These are phyloP conservation scores for Botrytis medusae DNA, from an alignment of 2,329 filamentous ascomycete genomes.

Conservation along the genomic window DNA sequence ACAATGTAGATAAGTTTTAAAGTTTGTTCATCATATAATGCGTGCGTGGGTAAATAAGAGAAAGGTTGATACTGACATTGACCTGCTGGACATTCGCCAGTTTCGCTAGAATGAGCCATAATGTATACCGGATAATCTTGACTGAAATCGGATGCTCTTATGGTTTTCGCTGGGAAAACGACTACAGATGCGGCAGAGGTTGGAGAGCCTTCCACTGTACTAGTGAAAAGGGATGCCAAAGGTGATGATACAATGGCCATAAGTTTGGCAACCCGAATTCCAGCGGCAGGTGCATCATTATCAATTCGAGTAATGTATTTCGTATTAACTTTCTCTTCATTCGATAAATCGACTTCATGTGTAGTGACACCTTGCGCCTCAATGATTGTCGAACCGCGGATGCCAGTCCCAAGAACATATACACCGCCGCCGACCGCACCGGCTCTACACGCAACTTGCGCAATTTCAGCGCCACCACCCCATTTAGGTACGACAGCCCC, in stretches of 20 bases:
- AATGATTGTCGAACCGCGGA: constrained; percentile 46
- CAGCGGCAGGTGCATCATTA: constrained; percentile 20
- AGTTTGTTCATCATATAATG: constrained; percentile 77
- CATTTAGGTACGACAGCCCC: constrained; percentile 89
- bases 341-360: constrained; percentile 48
- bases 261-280: constrained; percentile 53
- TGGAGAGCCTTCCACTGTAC: constrained; percentile 71
- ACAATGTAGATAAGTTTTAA: constrained; percentile 99
- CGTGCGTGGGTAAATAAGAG: constrained; percentile 28
- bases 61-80: constrained; percentile 72
- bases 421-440: constrained; percentile 87
- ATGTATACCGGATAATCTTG: constrained; percentile 54
- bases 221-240: constrained; percentile 66
- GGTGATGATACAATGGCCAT: constrained; percentile 69
- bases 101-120: constrained; percentile 81
- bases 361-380: constrained; percentile 8
- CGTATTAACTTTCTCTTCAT: constrained; percentile 57
- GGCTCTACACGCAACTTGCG: constrained; percentile 87
- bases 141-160: constrained; percentile 41
- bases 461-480: constrained; percentile 84
- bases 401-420: constrained; percentile 78
- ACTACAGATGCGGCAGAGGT: constrained; percentile 72
- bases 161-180: constrained; percentile 58
- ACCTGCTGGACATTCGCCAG: constrained; percentile 82
- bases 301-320: constrained; percentile 50